phyloP scores from a whole-genome alignment of 768 basidiomycete genomes.

The Russula earlei region DNA sequence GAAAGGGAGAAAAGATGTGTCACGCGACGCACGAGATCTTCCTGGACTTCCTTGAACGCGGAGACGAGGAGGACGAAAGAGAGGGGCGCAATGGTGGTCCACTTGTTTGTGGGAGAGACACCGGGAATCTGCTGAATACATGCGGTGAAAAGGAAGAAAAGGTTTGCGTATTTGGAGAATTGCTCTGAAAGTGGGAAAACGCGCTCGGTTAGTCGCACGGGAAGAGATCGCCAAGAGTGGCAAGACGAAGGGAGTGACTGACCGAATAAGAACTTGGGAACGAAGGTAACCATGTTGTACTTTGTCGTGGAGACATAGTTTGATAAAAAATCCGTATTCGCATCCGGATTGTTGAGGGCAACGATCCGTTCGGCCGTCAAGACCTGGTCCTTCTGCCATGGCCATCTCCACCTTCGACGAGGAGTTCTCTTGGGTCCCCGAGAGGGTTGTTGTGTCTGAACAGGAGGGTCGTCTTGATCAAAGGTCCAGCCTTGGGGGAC shows the following conservation, averaged over 20 bases:
- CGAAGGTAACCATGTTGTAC: slow-evolving; percentile 79
- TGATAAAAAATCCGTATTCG: slow-evolving; percentile 57
- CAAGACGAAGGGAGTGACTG: slow-evolving; percentile 28
- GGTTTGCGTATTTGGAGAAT: slow-evolving; percentile 97
- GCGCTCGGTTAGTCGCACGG: neutral
- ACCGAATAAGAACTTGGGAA: slow-evolving; percentile 93
- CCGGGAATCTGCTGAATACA: slow-evolving; percentile 96
- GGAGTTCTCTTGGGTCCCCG: slow-evolving; percentile 19
- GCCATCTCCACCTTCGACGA: slow-evolving; percentile 61
- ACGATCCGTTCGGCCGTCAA: slow-evolving; percentile 69
- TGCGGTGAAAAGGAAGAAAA: slow-evolving; percentile 98
- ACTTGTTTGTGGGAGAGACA: slow-evolving; percentile 91
- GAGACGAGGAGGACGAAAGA: slow-evolving; percentile 83
- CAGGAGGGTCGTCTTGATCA: slow-evolving; percentile 47
- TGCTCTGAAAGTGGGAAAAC: slow-evolving; percentile 51
- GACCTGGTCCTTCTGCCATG: slow-evolving; percentile 66
- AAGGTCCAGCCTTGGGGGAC: slow-evolving; percentile 66
- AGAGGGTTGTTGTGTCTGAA: neutral
- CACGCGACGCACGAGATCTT: slow-evolving; percentile 66
- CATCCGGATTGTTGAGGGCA: slow-evolving; percentile 64
- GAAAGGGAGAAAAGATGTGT: neutral
- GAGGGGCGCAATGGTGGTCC: slow-evolving; percentile 91
- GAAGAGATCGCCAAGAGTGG: neutral
- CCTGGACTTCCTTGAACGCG: slow-evolving; percentile 91
- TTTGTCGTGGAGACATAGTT: slow-evolving; percentile 94